Percentiles rank a stretch among this genome's conserved stretches.
Evolutionary conservation across 371 early-diverging fungal species (phyloP).

Genomic region (Mortierella sp.): DNA sequence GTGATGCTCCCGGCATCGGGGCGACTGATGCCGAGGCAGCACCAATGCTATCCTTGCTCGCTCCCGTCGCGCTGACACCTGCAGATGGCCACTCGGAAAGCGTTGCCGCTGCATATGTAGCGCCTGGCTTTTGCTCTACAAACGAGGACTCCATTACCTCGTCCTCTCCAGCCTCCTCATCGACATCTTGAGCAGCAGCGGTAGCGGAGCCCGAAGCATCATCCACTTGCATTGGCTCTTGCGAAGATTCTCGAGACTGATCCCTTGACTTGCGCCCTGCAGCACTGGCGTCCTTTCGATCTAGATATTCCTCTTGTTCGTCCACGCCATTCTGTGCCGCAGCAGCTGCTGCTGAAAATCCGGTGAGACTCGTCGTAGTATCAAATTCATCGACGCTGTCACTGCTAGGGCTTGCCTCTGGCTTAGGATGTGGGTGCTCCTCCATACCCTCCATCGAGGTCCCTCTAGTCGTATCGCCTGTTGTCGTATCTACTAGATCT

Average conservation of each 20-base stretch:
- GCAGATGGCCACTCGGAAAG: conserved; percentile 33
- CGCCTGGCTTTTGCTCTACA: conserved; percentile 1
- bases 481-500: conserved; percentile 16
- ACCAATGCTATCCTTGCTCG: conserved; percentile 2
- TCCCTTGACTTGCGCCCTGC: conserved; percentile 12
- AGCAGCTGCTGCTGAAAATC: no score
- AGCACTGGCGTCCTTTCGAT: conserved; percentile 4
- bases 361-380: conserved; percentile 5
- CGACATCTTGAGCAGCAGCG: conserved; percentile 5
- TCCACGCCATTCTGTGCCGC: conserved; percentile 10
- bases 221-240: conserved; percentile 37
- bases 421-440: background rate
- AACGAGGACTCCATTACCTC: conserved; percentile 47
- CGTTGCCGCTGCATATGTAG: background rate
- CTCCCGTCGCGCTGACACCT: conserved; percentile 10
- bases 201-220: conserved; percentile 2
- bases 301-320: conserved; percentile 14
- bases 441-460: conserved; percentile 20
- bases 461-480: conserved; percentile 1
- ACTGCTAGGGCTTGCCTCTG: conserved; percentile 6
- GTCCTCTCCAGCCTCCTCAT: conserved; percentile 35
- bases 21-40: conserved; percentile 3
- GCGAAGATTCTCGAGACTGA: conserved; percentile 33
- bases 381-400: conserved; percentile 35
- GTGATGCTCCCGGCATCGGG: conserved; percentile 42